Evolutionary conservation across 2,329 filamentous ascomycete genomes (phyloP).

Genomic region (Venturia carpophila): DNA sequence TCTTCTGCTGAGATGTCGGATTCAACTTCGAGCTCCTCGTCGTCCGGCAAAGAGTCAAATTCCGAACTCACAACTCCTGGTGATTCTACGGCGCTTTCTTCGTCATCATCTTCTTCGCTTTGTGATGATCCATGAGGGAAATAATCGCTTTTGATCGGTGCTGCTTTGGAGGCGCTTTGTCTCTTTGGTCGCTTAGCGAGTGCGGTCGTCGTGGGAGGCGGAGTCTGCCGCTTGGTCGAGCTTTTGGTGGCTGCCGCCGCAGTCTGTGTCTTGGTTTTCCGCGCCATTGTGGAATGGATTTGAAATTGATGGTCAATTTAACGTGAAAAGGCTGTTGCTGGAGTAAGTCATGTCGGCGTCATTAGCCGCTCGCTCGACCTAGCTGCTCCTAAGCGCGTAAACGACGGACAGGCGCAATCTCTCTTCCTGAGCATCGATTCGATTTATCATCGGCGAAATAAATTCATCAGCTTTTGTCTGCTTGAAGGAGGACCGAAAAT

Average conservation of each 20-base stretch:
- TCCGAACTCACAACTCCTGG: conserved; percentile 19
- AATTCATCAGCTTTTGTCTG: too few relatives aligned
- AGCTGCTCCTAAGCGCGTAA: not conserved
- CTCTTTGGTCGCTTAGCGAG: conserved; percentile 24
- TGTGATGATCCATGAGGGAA: conserved; percentile 31
- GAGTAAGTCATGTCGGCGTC: not conserved
- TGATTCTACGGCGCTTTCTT: conserved; percentile 23
- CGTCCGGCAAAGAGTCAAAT: conserved; percentile 23
- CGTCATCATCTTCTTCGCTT: conserved; percentile 34
- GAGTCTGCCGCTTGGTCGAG: conserved; percentile 31
- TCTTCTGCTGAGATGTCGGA: conserved; percentile 19
- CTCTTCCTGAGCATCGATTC: too few relatives aligned
- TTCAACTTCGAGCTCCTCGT: conserved; percentile 24
- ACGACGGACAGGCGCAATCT: not conserved
- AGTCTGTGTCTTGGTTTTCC: conserved; percentile 24
- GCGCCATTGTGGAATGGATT: conserved; percentile 25
- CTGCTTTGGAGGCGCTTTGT: conserved; percentile 20
- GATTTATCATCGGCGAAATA: too few relatives aligned
- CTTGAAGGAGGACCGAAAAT: too few relatives aligned
- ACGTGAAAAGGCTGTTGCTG: too few relatives aligned
- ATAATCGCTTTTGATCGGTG: conserved; percentile 28
- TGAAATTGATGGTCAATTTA: not conserved
- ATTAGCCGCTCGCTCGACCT: conserved; percentile 5
- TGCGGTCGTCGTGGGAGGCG: conserved; percentile 29
- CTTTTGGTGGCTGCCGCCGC: conserved; percentile 24